phyloP scores from a whole-genome alignment of 2,329 filamentous ascomycete genomes.

The Samsoniella hepiali region DNA sequence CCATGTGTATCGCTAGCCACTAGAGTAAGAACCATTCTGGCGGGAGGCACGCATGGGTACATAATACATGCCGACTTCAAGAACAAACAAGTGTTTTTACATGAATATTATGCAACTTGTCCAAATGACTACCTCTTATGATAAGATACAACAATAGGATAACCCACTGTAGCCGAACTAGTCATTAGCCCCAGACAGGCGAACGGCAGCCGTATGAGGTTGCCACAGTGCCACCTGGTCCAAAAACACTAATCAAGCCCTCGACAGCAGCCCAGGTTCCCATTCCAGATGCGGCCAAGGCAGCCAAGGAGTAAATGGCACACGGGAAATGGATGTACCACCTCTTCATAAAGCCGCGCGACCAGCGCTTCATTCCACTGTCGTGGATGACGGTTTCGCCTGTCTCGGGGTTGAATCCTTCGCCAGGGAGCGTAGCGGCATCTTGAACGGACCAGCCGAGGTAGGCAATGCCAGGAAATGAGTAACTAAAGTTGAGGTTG shows the following conservation, averaged over 20 bases:
- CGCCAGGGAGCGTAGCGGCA: slow-evolving; percentile 8
- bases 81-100: too few relatives aligned
- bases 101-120: too few relatives aligned
- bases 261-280: slow-evolving; percentile 16
- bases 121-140: too few relatives aligned
- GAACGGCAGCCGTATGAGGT: slow-evolving; percentile 14
- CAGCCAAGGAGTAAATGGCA: slow-evolving; percentile 4
- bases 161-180: too few relatives aligned
- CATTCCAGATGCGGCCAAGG: slow-evolving; percentile 13
- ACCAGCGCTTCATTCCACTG: slow-evolving; percentile 2
- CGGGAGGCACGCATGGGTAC: too few relatives aligned
- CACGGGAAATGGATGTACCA: slow-evolving; percentile 8
- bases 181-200: slow-evolving; percentile 5
- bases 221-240: slow-evolving; percentile 11
- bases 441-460: slow-evolving; percentile 7
- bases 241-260: slow-evolving; percentile 7
- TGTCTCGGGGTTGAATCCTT: slow-evolving; percentile 13
- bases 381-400: slow-evolving; percentile 6
- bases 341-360: slow-evolving; percentile 7
- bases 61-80: too few relatives aligned
- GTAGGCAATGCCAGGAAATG: slow-evolving; percentile 43
- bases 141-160: too few relatives aligned
- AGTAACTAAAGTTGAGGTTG: slow-evolving; percentile 57
- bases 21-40: too few relatives aligned
- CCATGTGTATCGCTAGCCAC: too few relatives aligned